Percentiles rank a stretch among this genome's conserved stretches.
Conservation (phyloP, 2,329 filamentous ascomycete genomes). For the Podosphaera fusca region DNA sequence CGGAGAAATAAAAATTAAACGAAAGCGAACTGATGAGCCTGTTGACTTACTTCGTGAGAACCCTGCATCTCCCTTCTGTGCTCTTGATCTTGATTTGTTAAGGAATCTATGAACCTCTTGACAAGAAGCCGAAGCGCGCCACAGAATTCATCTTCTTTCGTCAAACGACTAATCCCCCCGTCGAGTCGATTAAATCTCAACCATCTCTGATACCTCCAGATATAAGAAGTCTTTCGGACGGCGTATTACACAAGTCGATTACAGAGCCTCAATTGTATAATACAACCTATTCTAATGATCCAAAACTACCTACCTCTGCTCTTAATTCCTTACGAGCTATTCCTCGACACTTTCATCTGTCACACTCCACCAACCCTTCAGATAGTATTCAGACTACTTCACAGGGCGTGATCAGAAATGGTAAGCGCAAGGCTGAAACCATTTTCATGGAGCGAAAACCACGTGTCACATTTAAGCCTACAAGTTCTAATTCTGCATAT, state of each 20-base stretch:
- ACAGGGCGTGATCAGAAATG: neutral
- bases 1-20: conserved; percentile 14
- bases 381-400: neutral
- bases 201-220: too few relatives aligned
- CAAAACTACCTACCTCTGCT: neutral
- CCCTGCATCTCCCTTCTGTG: neutral
- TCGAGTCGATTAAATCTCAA: conserved; percentile 2
- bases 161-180: conserved; percentile 7
- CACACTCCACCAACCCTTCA: neutral
- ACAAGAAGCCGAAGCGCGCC: conserved; percentile 10
- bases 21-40: conserved; percentile 16
- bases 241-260: neutral
- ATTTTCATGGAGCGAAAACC: conserved; percentile 32
- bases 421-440: conserved; percentile 13
- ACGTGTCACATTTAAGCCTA: conserved; percentile 5
- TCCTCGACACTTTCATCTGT: neutral
- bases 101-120: conserved; percentile 13
- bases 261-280: neutral
- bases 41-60: conserved; percentile 16
- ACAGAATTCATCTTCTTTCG: conserved; percentile 13
- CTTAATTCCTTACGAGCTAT: neutral
- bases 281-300: neutral
- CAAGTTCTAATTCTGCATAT: too few relatives aligned
- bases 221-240: too few relatives aligned
- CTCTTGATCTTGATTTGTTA: neutral